Base-by-base conservation (phyloP, 345 rosid genomes). In the Aethionema arabicum region DNA sequence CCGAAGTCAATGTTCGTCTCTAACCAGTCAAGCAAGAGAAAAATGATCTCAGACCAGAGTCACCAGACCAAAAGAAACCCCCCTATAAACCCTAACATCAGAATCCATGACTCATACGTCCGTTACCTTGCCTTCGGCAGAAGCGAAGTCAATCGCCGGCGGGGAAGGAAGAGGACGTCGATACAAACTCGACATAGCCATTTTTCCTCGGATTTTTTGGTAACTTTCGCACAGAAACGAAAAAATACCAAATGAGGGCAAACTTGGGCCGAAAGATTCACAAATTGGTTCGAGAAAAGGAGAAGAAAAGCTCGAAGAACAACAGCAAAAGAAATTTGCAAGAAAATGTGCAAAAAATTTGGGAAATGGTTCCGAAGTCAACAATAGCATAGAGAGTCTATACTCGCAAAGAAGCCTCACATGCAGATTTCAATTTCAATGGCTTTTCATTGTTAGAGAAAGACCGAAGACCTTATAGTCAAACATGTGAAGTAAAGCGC, bases 91-190 rank as follows among this genome's bases (percentile, higher is more conserved):
- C 62, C 42, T 12, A 33, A 32, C 11, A 38, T 10, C 5, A 0
- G 12, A 44, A 32, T 31, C 44, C 12, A 61, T 54, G 58, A 6
- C 27, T 31, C 46, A 35, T 0, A 38, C 6, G 11, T 16, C 52
- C 66, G 48, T 39, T 44, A 84, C 96, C 88, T 85, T 90, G 32
- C 97, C 91, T 74, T 85, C 83, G 8, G 77, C 38, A 43, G 97
- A 86, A 57, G 97, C 83, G 71, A 90, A 90, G 13, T 86, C 97
- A 21, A 90, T 72, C 1, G 91, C 95, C 10, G 89, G 91, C 46
- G 91, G 96, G 12, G 95, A 83, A 7, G 86, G 80, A 31, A 90
- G 95, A 6, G 68, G 51, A 2, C 87, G 75, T 11, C 85, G 70
- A 66, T 86, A 86, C 72, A 86, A 68, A 12, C 95, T 82, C n/a